Evolutionary conservation across 1,139 yeast genomes (phyloP), one percentile per base, ranked within the genome.

Genomic region (Waltiozyma sp.): DNA sequence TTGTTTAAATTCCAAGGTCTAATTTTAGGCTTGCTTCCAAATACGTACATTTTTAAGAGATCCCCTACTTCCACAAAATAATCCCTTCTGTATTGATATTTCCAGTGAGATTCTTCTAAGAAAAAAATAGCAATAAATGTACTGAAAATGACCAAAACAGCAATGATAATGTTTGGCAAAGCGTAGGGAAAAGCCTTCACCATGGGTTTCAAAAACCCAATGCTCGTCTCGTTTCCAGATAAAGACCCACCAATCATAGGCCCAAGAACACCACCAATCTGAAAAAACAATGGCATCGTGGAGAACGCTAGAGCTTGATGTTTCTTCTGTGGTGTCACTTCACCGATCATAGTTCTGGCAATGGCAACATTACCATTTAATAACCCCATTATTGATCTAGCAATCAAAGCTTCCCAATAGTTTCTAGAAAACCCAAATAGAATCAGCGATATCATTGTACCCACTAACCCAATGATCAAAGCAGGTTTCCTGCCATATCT

Each of bases 221-320:
- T 45, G 39, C 40, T 61, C 21, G 54, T 49, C 5, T 49, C 52
- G 6, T 56, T 57, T 9, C 71, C 69, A 18, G 70, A 68, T 33
- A 69, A 53, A 40, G 56, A 58, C 24, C 62, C 84, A 65, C 58
- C 85, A 37, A 78, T 65, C 51, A 73, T 62, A 1, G 87, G 86
- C 0, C 84, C 84, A 39, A 77, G 47, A 18, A 75, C 70, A 43
- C 67, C 61, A 1, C 85, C 86, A n/a, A 76, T 53, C 53, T 75
- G 77, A 71, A 75, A 79, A 28, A 77, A 61, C 41, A 78, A 59
- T 0, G 85, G 81, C 62, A 78, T 65, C 4, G 75, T 72, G 38
- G 78, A 68, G 55, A 78, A 76, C 2, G 82, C 83, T 15, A 77
- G 49, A 2, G 81, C 78, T 54, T 78, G 83, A 53, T 78, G 82